A percentile compares a stretch with the other conserved stretches of the same genome.
Evolutionary conservation across 306 rosid species (phyloP).

Genomic region (Carpinus viminea): DNA sequence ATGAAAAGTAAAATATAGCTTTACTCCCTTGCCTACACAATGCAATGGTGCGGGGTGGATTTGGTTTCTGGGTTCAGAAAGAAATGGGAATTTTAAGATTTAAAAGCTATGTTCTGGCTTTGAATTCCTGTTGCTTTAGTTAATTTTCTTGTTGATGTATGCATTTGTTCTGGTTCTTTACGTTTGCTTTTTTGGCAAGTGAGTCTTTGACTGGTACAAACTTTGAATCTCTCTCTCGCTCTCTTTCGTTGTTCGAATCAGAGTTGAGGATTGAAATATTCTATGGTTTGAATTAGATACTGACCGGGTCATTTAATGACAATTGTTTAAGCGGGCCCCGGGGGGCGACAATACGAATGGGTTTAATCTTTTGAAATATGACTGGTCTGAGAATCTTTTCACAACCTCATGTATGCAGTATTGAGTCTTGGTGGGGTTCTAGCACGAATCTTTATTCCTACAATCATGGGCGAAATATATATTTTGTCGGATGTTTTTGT

Average conservation of each 20-base stretch:
- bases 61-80: too few species aligned
- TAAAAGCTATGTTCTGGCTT: too few species aligned
- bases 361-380: neutral
- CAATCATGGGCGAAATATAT: neutral
- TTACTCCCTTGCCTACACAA: too few species aligned
- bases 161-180: neutral
- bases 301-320: neutral
- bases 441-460: neutral
- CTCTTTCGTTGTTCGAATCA: neutral
- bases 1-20: too few species aligned
- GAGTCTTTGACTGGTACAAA: neutral
- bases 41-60: neutral
- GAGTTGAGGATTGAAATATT: neutral
- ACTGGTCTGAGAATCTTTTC: neutral
- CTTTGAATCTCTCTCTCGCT: neutral
- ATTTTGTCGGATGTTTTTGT: neutral
- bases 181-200: neutral
- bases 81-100: too few species aligned
- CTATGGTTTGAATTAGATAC: neutral
- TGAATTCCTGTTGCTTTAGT: neutral
- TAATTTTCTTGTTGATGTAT: neutral
- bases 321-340: neutral
- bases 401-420: neutral
- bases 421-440: neutral
- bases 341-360: neutral